Base-by-base conservation (phyloP, 2,329 filamentous ascomycete genomes). In the Sarocladiaceae sp. region DNA sequence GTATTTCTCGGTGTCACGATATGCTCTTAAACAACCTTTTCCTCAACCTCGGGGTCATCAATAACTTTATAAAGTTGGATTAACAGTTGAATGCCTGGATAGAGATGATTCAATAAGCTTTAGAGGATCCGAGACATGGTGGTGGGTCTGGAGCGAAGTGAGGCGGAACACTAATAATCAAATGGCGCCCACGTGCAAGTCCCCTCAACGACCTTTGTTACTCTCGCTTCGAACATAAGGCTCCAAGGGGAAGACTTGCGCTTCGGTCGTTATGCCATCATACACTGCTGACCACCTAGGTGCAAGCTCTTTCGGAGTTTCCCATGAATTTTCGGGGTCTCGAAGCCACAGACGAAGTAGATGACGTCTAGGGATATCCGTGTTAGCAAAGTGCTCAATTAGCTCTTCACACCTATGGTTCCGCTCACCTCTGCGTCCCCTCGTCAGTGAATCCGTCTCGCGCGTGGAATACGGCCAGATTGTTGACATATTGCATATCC, bases 401-500 rank as follows among this genome's bases (percentile, higher is more conserved):
- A n/a, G n/a, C n/a, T n/a, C n/a, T n/a, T n/a, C n/a, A n/a, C n/a
- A n/a, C n/a, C n/a, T n/a, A n/a, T n/a, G n/a, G n/a, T n/a, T n/a
- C n/a, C n/a, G 66, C 73, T 65, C 61, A 76, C 74, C 69, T 66
- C 53, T 75, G 71, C 37, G 72, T 68, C 0, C 59, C 58, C 0
- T 68, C 70, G 52, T 79, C 73, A 0, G 58, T 65, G 54, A 81
- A 82, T 0, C 69, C 73, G 13, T 73, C 75, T 2, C 79, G 68
- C 0, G 75, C 73, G 54, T 83, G 79, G 44, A 82, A 74, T 2
- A 82, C 58, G 40, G 72, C 73, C 35, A 81, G 59, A 58, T 82
- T 82, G 56, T 82, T 82, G 25, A 75, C 70, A 52, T 73, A 82
- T 54, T 78, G 75, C 12, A 82, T 73, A 57, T 82, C 78, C 0